These are phyloP conservation scores for Leccinum sublutescens DNA, from an alignment of 768 basidiomycete genomes.

Conservation along the genomic window DNA sequence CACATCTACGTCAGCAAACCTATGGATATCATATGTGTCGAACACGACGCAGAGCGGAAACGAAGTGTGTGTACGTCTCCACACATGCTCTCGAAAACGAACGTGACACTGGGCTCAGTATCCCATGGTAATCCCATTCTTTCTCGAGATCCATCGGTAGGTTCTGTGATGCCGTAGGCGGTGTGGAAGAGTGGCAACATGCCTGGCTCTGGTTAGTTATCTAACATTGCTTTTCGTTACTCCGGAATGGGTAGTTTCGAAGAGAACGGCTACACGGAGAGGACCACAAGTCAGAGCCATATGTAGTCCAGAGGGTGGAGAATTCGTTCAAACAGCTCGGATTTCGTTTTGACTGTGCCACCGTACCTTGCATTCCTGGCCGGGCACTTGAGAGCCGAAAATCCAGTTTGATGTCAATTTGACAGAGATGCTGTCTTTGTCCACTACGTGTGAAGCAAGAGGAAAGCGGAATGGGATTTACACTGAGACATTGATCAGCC, in stretches of 20 bases:
- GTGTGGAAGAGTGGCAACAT: conserved; percentile 86
- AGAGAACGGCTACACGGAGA: conserved; percentile 60
- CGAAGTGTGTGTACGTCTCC: neutral
- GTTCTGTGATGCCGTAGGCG: conserved; percentile 72
- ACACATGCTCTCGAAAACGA: neutral
- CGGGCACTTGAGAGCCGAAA: conserved; percentile 69
- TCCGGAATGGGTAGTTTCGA: neutral
- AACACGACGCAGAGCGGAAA: neutral
- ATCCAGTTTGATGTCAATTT: conserved; percentile 80
- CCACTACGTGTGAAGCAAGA: conserved; percentile 43
- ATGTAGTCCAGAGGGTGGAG: conserved; percentile 45
- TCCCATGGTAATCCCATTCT: conserved; percentile 82
- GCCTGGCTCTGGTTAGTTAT: conserved; percentile 81
- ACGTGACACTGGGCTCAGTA: conserved; percentile 44
- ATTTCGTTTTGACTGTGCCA: conserved; percentile 64
- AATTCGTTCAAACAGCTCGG: conserved; percentile 69
- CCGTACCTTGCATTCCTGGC: conserved; percentile 64
- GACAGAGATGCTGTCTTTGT: conserved; percentile 81
- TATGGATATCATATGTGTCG: neutral
- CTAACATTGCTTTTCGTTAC: conserved; percentile 34
- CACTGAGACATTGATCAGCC: neutral
- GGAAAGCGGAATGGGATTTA: neutral
- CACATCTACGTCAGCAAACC: neutral
- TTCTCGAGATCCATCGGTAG: conserved; percentile 73
- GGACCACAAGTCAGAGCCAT: conserved; percentile 69